These are phyloP conservation scores for Cyphellophora europaea DNA, from an alignment of 2,329 filamentous ascomycete species.

Conservation along the genomic window DNA sequence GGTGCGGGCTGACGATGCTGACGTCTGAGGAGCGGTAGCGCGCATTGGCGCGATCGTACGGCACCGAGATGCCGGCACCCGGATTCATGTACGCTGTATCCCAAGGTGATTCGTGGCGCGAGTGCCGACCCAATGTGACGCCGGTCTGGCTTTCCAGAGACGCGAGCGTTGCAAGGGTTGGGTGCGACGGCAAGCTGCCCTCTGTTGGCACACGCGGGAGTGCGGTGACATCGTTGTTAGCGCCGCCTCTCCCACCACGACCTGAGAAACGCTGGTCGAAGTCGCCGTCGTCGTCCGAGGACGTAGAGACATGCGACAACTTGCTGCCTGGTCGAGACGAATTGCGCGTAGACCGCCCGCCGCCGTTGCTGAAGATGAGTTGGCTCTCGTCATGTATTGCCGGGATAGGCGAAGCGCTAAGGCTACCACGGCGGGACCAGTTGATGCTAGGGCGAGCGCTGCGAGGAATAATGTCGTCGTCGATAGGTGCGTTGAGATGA, in stretches of 20 bases:
- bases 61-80: not conserved
- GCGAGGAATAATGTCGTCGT: constrained; percentile 1
- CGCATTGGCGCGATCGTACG: not conserved
- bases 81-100: not conserved
- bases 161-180: not conserved
- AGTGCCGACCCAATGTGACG: not conserved
- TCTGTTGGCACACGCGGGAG: not conserved
- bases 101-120: not conserved
- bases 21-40: not conserved
- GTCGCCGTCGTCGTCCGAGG: not conserved
- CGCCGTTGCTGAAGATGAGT: not conserved
- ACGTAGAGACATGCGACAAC: not conserved
- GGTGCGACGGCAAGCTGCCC: not conserved
- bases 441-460: not conserved
- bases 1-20: not conserved
- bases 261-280: not conserved
- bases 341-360: not conserved
- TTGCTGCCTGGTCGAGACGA: not conserved
- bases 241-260: not conserved
- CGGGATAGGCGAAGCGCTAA: not conserved
- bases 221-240: not conserved
- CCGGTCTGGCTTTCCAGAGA: not conserved
- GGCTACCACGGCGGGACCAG: not conserved
- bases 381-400: not conserved
- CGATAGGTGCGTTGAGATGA: not conserved